phyloP scores from a whole-genome alignment of 768 basidiomycete species.

The Lentinula raphanica region DNA sequence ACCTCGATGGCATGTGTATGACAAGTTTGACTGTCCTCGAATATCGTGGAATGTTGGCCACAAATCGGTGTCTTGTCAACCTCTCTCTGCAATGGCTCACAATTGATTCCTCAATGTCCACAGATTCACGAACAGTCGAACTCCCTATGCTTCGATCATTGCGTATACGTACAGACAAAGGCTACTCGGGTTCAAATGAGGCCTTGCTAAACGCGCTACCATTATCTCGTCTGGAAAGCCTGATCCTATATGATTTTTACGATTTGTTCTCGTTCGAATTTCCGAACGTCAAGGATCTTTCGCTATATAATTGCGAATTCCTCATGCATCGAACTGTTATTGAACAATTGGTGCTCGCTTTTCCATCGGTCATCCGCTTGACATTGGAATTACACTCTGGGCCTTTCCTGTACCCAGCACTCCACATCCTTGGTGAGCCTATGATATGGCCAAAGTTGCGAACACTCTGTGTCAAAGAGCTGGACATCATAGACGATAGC shows the following conservation, averaged over 20 bases:
- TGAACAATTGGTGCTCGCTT: constrained; percentile 25
- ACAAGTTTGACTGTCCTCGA: constrained; percentile 30
- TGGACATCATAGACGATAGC: constrained; percentile 21
- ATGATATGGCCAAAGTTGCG: constrained; percentile 30
- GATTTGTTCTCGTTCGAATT: constrained; percentile 28
- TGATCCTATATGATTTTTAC: constrained; percentile 30
- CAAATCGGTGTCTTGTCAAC: constrained; percentile 32
- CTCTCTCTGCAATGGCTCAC: constrained; percentile 32
- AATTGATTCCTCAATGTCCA: constrained; percentile 18
- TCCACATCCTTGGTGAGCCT: constrained; percentile 9
- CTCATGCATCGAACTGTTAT: constrained; percentile 25
- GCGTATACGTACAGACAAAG: constrained; percentile 32
- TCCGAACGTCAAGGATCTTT: constrained; percentile 27
- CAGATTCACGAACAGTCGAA: constrained; percentile 17
- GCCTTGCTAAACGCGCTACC: constrained; percentile 18
- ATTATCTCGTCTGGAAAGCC: constrained; percentile 29
- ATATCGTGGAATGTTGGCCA: constrained; percentile 27
- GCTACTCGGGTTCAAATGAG: constrained; percentile 23
- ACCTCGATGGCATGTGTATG: constrained; percentile 36
- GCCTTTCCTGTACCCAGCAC: constrained; percentile 7
- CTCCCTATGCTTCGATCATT: constrained; percentile 32
- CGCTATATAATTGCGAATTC: constrained; percentile 30
- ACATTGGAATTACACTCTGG: background rate
- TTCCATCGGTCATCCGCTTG: constrained; percentile 25
- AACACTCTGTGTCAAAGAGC: constrained; percentile 27